Conservation (phyloP, 169 alveolate species). For the Cryptosporidium tyzzeri region DNA sequence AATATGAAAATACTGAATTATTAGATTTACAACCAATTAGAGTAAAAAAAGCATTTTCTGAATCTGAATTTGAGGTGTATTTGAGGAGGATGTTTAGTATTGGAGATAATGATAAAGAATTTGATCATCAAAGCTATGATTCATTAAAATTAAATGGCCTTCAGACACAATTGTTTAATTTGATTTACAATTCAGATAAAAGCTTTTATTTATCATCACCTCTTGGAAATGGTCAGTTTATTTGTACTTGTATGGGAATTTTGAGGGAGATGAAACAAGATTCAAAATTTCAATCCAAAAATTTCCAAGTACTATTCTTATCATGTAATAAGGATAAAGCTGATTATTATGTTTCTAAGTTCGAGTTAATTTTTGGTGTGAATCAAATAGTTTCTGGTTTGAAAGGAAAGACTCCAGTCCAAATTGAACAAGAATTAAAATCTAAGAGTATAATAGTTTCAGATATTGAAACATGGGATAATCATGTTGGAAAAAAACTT, state of each 20-base stretch:
- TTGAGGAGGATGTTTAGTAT: neutral
- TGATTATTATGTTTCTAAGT: slow-evolving; percentile 9
- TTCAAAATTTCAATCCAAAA: neutral
- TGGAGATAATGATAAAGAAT: neutral
- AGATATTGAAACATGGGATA: slow-evolving; percentile 61
- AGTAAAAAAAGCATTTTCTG: slow-evolving; percentile 18
- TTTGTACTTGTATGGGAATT: slow-evolving; percentile 66
- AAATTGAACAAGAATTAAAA: neutral
- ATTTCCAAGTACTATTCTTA: slow-evolving; percentile 32
- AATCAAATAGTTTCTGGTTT: slow-evolving; percentile 2
- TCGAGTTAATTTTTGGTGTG: slow-evolving; percentile 24
- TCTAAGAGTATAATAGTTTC: slow-evolving; percentile 34
- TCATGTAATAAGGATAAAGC: slow-evolving; percentile 36
- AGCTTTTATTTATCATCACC: slow-evolving; percentile 51
- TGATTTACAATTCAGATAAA: slow-evolving; percentile 53
- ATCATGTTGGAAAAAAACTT: slow-evolving; percentile 23
- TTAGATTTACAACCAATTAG: slow-evolving; percentile 92
- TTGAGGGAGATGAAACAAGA: slow-evolving; percentile 12
- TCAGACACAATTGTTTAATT: slow-evolving; percentile 62
- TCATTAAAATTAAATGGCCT: slow-evolving; percentile 33
- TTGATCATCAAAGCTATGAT: neutral
- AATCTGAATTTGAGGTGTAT: neutral
- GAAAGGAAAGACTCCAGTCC: neutral
- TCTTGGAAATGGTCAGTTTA: slow-evolving; percentile 70
- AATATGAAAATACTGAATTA: slow-evolving; percentile 93